phyloP scores from a whole-genome alignment of 306 rosid genomes.

The Quercus rubra region DNA sequence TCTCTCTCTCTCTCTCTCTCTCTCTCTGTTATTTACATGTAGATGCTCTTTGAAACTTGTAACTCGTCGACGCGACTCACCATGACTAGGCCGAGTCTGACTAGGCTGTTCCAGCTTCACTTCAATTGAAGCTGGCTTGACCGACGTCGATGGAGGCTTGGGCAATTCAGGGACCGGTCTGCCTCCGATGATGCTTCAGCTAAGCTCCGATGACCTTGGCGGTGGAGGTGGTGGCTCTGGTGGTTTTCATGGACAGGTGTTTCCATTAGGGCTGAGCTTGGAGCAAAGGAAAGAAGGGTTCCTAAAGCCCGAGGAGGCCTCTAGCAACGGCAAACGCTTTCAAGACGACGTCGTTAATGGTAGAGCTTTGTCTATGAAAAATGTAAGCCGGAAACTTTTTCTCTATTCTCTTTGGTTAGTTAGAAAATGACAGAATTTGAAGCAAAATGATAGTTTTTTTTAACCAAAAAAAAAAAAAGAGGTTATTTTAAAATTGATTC shows the following conservation, averaged over 20 bases:
- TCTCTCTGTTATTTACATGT: slow-evolving; percentile 23
- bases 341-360: slow-evolving; percentile 63
- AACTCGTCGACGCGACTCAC: slow-evolving; percentile 26
- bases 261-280: slow-evolving; percentile 81
- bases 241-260: slow-evolving; percentile 60
- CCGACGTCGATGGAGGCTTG: slow-evolving; percentile 43
- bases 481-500: too few relatives aligned
- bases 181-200: slow-evolving; percentile 79
- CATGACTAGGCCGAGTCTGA: slow-evolving; percentile 30
- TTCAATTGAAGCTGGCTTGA: slow-evolving; percentile 52
- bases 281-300: slow-evolving; percentile 78
- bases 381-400: slow-evolving; percentile 41
- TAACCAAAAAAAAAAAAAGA: too few relatives aligned
- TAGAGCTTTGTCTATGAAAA: slow-evolving; percentile 57
- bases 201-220: slow-evolving; percentile 59
- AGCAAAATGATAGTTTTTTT: not conserved
- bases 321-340: slow-evolving; percentile 79
- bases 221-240: slow-evolving; percentile 30
- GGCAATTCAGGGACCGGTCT: slow-evolving; percentile 30
- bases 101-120: slow-evolving; percentile 37
- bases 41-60: slow-evolving; percentile 26
- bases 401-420: not conserved
- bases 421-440: not conserved
- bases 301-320: slow-evolving; percentile 79
- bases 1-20: too few relatives aligned